These are phyloP conservation scores for Sphenostylis stenocarpa DNA, from an alignment of 306 rosid species.

Conservation along the genomic window DNA sequence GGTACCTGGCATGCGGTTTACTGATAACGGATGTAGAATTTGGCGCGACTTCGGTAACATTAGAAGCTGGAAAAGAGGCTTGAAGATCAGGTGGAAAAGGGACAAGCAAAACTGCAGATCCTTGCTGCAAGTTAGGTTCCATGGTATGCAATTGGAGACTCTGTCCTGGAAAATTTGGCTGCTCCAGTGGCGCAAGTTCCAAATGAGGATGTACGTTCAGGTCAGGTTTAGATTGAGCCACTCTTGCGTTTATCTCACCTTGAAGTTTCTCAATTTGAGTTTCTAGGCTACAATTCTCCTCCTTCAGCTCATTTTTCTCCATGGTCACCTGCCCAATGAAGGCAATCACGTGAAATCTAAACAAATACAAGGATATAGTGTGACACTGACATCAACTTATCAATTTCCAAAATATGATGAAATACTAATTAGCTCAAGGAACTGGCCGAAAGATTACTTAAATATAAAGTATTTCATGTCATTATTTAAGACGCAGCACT, in stretches of 20 bases:
- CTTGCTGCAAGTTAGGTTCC: conserved; percentile 55
- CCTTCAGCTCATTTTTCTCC: conserved; percentile 80
- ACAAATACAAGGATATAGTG: not conserved
- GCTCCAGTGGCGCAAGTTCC: conserved; percentile 40
- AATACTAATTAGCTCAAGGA: conserved; percentile 21
- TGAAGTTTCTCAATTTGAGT: conserved; percentile 67
- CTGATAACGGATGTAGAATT: conserved; percentile 53
- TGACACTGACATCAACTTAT: not conserved
- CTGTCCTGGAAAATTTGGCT: conserved; percentile 46
- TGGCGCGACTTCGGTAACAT: conserved; percentile 34
- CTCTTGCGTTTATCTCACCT: conserved; percentile 60
- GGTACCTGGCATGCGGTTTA: conserved; percentile 95
- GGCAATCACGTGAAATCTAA: not conserved
- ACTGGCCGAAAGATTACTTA: not conserved
- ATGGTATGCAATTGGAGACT: conserved; percentile 43
- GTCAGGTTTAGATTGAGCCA: conserved; percentile 68
- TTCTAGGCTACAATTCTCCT: conserved; percentile 69
- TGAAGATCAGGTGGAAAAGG: conserved; percentile 57
- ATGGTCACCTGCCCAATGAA: conserved; percentile 55
- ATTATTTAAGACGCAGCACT: conserved; percentile 11
- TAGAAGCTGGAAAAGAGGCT: conserved; percentile 40
- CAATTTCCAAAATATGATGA: conserved; percentile 9
- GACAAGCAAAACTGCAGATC: conserved; percentile 66
- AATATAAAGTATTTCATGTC: conserved; percentile 22
- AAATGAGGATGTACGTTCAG: conserved; percentile 56